These are phyloP conservation scores for Fusarium ramigenum DNA, from an alignment of 2,329 filamentous ascomycete species.

Conservation along the genomic window DNA sequence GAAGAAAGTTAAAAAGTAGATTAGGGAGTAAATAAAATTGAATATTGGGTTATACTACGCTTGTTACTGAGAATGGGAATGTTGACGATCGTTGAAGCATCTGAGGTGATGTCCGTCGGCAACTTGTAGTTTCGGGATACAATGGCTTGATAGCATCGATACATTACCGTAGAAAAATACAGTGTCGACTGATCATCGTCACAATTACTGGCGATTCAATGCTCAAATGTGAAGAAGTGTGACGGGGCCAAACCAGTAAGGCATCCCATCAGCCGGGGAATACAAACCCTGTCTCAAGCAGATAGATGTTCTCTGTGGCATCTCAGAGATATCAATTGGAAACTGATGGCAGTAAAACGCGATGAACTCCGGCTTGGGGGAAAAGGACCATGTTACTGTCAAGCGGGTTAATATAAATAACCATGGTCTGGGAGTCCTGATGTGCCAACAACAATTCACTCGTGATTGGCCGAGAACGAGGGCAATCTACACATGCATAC, in stretches of 20 bases:
- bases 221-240: background rate
- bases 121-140: background rate
- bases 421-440: background rate
- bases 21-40: background rate
- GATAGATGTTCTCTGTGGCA: background rate
- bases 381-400: accelerated
- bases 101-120: background rate
- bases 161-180: background rate
- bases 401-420: background rate
- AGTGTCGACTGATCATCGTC: background rate
- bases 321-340: no score
- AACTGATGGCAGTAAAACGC: background rate
- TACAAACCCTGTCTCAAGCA: no score
- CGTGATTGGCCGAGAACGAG: background rate
- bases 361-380: background rate
- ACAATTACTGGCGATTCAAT: background rate
- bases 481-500: background rate
- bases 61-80: background rate
- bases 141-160: background rate
- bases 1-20: background rate
- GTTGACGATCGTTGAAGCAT: background rate
- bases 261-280: no score
- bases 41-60: background rate
- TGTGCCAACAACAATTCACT: background rate
- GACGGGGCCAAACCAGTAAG: background rate